A percentile compares a stretch with the other conserved stretches of the same genome.
These are phyloP conservation scores for Wickerhamomyces silvicola DNA, from an alignment of 805 yeast genomes.

Conservation along the genomic window DNA sequence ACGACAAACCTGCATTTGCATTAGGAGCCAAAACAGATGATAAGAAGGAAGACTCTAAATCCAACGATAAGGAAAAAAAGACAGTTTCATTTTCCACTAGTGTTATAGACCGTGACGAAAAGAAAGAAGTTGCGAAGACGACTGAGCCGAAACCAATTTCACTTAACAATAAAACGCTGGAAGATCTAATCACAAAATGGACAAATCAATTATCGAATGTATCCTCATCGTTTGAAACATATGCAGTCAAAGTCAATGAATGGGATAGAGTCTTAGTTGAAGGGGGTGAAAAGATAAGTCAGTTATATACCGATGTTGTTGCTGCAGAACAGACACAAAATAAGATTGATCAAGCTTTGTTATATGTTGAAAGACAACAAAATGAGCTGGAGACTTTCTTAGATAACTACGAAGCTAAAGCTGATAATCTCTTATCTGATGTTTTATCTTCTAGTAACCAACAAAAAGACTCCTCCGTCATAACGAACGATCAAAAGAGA, in stretches of 20 bases:
- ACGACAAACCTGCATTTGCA: slow-evolving; percentile 12
- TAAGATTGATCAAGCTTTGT: slow-evolving; percentile 79
- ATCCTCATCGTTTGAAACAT: slow-evolving; percentile 65
- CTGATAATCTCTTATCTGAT: slow-evolving; percentile 30
- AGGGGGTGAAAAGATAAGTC: slow-evolving; percentile 79
- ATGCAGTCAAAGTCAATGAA: slow-evolving; percentile 64
- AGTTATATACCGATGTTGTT: slow-evolving; percentile 68
- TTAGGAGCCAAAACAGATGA: slow-evolving; percentile 17
- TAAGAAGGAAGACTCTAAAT: slow-evolving; percentile 9
- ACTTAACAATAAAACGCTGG: slow-evolving; percentile 84
- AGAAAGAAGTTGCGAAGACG: slow-evolving; percentile 41
- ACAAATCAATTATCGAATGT: slow-evolving; percentile 75
- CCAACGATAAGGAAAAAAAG: slow-evolving; percentile 18
- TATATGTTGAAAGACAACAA: slow-evolving; percentile 86
- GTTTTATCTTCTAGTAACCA: slow-evolving; percentile 27
- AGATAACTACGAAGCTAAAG: slow-evolving; percentile 63
- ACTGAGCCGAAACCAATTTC: slow-evolving; percentile 66
- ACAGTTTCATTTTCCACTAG: slow-evolving; percentile 23
- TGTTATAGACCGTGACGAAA: slow-evolving; percentile 19
- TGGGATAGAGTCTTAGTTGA: slow-evolving; percentile 85
- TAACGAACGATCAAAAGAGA: slow-evolving; percentile 76
- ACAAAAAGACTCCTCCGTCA: slow-evolving; percentile 25
- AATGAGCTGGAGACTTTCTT: slow-evolving; percentile 80
- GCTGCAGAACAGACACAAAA: slow-evolving; percentile 81
- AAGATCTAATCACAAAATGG: slow-evolving; percentile 91